Evolutionary conservation across 495 filamentous ascomycete species (phyloP).

Genomic region (Glutinoglossum americanum): DNA sequence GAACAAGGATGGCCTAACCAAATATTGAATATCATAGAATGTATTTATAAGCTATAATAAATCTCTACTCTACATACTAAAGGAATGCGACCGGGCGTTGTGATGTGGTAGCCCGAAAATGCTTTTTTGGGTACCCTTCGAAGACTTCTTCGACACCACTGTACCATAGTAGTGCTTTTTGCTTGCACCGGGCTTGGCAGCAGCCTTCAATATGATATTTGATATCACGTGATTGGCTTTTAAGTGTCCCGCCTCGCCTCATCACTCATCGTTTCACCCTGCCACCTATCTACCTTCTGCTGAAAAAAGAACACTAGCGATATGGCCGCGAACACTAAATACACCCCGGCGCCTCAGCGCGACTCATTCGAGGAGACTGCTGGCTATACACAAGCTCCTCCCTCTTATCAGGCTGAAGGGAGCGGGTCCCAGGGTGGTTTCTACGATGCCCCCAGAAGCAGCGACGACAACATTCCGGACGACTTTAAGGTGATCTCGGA

Average conservation of each 20-base stretch:
- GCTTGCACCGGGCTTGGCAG: no score
- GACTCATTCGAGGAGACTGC: conserved; percentile 19
- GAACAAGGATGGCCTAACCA: no score
- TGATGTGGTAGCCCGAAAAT: no score
- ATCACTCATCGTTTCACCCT: not conserved
- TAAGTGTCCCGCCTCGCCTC: not conserved
- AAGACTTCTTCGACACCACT: no score
- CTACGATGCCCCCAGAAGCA: conserved; percentile 43
- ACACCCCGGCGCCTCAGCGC: conserved; percentile 18
- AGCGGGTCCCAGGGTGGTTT: conserved; percentile 26
- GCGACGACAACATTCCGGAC: conserved; percentile 78
- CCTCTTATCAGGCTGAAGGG: conserved; percentile 45
- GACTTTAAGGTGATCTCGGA: conserved; percentile 62
- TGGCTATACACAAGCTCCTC: conserved; percentile 63
- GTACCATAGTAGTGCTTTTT: no score
- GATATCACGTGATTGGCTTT: no score
- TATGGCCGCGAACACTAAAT: conserved; percentile 20
- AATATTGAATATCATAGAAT: no score
- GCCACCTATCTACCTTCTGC: not conserved
- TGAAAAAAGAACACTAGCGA: not conserved
- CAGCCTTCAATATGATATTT: no score
- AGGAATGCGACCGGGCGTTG: no score
- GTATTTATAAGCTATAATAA: no score
- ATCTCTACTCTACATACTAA: no score
- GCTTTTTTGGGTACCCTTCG: no score